Evolutionary conservation across 2,329 filamentous ascomycete species (phyloP).

Genomic region (Torrubiella hemipterigena): DNA sequence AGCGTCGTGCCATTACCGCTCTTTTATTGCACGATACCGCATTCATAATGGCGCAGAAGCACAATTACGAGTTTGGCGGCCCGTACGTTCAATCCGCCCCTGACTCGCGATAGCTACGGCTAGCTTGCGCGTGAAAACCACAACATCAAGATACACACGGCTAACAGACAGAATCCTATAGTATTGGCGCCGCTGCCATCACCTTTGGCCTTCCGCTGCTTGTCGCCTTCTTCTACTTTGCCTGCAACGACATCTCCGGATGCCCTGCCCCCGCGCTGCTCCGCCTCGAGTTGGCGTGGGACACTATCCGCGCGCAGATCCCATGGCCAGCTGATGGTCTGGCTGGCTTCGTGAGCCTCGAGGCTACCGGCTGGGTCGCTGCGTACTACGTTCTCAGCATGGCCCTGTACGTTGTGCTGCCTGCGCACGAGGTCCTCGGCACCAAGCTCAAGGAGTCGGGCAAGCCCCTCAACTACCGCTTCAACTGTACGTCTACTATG

Average conservation of each 20-base stretch:
- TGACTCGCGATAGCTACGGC: no score
- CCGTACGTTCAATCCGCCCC: slow-evolving; percentile 2
- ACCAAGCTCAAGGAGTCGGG: slow-evolving; percentile 51
- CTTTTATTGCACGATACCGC: no score
- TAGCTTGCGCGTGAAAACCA: no score
- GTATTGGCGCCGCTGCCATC: slow-evolving; percentile 60
- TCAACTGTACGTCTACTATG: slow-evolving; percentile 44
- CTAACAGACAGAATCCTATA: not conserved
- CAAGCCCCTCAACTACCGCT: slow-evolving; percentile 63
- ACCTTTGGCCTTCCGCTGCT: slow-evolving; percentile 66
- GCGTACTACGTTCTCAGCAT: slow-evolving; percentile 67
- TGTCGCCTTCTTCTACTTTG: slow-evolving; percentile 62
- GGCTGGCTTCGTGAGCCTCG: slow-evolving; percentile 51
- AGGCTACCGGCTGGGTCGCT: slow-evolving; percentile 53
- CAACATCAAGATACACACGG: not conserved
- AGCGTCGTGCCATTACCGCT: no score
- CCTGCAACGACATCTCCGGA: slow-evolving; percentile 80
- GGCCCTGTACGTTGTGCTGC: slow-evolving; percentile 59
- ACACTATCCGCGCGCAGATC: slow-evolving; percentile 59
- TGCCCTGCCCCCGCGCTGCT: slow-evolving; percentile 73
- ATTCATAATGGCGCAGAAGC: no score
- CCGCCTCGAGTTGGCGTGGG: slow-evolving; percentile 53
- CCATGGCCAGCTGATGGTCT: slow-evolving; percentile 64
- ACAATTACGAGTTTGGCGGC: slow-evolving; percentile 5
- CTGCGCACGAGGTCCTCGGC: slow-evolving; percentile 57